Evolutionary conservation across 139 green algal genomes (phyloP).

Genomic region (Haematococcus lacustris): DNA sequence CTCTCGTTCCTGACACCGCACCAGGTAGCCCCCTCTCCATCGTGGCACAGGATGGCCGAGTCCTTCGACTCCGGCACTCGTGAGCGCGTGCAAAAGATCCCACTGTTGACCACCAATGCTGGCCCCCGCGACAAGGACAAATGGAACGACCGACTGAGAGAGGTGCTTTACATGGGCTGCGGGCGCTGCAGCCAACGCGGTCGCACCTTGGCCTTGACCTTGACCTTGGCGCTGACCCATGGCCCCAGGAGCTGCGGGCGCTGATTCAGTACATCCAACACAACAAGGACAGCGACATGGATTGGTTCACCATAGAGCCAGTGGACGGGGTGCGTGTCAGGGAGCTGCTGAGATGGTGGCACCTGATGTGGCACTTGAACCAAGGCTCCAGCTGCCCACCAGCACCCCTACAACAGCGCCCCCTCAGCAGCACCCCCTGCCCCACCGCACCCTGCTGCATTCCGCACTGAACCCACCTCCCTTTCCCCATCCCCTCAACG

Average conservation of each 20-base stretch:
- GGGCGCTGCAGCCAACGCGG: no score
- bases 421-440: no score
- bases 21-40: no score
- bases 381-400: no score
- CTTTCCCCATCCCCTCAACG: no score
- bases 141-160: slow-evolving; percentile 42
- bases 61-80: slow-evolving; percentile 65
- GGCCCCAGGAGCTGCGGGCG: slow-evolving; percentile 68
- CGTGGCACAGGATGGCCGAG: slow-evolving; percentile 57
- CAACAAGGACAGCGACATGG: slow-evolving; percentile 88
- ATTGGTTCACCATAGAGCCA: slow-evolving; percentile 92
- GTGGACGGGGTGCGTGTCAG: slow-evolving; percentile 79
- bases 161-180: slow-evolving; percentile 19
- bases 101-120: slow-evolving; percentile 70
- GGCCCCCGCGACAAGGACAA: slow-evolving; percentile 49
- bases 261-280: slow-evolving; percentile 94
- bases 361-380: no score
- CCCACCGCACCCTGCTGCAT: no score
- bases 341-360: no score
- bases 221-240: background rate
- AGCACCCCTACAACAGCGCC: no score
- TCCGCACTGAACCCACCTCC: no score
- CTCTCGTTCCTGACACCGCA: no score
- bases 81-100: slow-evolving; percentile 82
- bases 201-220: background rate